Base-by-base conservation (phyloP, 768 basidiomycete genomes). In the Pulveroboletus sp. region DNA sequence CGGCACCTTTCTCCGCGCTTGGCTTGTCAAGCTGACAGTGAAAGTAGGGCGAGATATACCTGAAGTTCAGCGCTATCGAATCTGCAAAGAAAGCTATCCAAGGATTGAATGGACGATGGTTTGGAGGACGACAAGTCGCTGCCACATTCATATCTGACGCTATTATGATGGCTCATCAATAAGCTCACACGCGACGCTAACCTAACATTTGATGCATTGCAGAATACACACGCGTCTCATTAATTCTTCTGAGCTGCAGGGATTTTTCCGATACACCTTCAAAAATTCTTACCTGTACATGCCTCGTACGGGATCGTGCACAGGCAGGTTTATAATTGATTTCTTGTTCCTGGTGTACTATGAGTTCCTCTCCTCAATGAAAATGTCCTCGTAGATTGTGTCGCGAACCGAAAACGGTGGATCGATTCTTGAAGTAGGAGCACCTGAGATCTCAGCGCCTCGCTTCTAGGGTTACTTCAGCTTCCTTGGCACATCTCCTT, bases 71-170 rank as follows among this genome's bases (percentile, higher is more conserved):
- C 51, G 68, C 76, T 24, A 72, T 93, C 51, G 90, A 91, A 2
- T 74, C 81, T 10, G 91, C 96, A 30, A 86, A 84, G 65, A 80
- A 84, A 51, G 90, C 94, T 35, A 73, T 96, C 40, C 82, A 89
- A 68, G 90, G 92, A 60, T 80, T 99, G 47, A 93, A 96, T 59
- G 92, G 93, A 46, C 88, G 96, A 53, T 98, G 92, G 89, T 99
- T 99, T 64, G 93, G 92, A 53, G 93, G 93, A 53, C 85, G 85
- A 70, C 86, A 89, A 70, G 81, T 96, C 51, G 81, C 85, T 40
- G 93, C 92, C 56, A 67, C 79, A 49, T 94, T 90, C 73, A 94
- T 95, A 61, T 88, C 91, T 49, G 93, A 95, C 64, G 89, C 90
- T 46, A 87, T 96, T 60, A 89, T 93, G 88, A 87, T 86, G 73